These are phyloP conservation scores for Dimocarpus longan DNA, from an alignment of 345 rosid genomes.

Conservation along the genomic window DNA sequence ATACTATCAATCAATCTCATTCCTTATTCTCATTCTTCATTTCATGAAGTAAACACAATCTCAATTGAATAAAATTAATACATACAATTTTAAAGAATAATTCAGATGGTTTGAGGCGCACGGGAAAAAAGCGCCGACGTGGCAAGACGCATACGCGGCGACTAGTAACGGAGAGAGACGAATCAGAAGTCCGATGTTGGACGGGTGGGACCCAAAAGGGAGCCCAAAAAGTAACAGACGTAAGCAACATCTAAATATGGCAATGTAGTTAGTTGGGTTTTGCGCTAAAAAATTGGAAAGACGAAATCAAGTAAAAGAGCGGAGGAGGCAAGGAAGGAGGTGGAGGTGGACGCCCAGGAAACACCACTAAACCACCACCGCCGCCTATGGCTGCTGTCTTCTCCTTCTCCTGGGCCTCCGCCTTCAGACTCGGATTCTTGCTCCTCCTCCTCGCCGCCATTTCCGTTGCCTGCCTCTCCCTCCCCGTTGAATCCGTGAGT, in stretches of 20 bases:
- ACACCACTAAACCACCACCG: not conserved
- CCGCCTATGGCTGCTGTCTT: constrained; percentile 27
- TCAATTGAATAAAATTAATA: too few relatives aligned
- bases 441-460: constrained; percentile 38
- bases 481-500: constrained; percentile 45
- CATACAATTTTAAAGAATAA: too few relatives aligned
- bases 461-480: constrained; percentile 38
- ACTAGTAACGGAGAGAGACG: not conserved
- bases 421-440: constrained; percentile 39
- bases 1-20: too few relatives aligned
- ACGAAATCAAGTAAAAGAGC: not conserved
- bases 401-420: constrained; percentile 32
- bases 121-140: too few relatives aligned
- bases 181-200: too few relatives aligned
- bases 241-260: not conserved
- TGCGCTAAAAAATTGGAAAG: not conserved
- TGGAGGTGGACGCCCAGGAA: not conserved
- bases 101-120: too few relatives aligned
- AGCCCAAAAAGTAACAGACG: not conserved
- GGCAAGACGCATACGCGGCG: not conserved
- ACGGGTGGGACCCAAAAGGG: not conserved
- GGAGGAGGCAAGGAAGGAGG: not conserved
- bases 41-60: too few relatives aligned
- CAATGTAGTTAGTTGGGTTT: not conserved
- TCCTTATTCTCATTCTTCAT: too few relatives aligned